Percentiles rank a stretch among this genome's conserved stretches.
Conservation (phyloP, 2,329 filamentous ascomycete genomes). For the Neodidymelliopsis sp. region DNA sequence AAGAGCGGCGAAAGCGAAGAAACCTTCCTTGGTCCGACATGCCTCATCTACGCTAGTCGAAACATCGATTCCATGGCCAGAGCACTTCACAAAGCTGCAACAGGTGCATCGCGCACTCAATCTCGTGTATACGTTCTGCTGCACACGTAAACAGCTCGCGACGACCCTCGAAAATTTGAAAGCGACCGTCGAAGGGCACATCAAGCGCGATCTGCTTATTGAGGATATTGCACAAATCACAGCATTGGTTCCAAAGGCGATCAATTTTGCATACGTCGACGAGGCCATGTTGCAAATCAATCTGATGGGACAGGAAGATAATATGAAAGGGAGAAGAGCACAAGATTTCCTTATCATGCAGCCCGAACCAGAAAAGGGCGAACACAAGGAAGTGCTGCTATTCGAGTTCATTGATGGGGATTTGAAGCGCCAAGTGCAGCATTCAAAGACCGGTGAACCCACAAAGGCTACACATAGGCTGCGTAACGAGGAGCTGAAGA, state of each 20-base stretch:
- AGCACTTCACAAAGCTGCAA: conserved; percentile 73
- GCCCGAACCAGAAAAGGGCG: conserved; percentile 49
- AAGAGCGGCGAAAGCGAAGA: conserved; percentile 51
- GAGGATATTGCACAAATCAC: conserved; percentile 86
- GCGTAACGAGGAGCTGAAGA: conserved; percentile 80
- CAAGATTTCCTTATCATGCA: conserved; percentile 52
- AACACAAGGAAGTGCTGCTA: conserved; percentile 74
- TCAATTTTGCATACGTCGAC: conserved; percentile 87
- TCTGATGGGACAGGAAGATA: conserved; percentile 72
- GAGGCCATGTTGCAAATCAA: conserved; percentile 84
- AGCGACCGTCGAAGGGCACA: conserved; percentile 83
- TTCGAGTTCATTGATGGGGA: conserved; percentile 96
- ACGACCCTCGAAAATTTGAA: conserved; percentile 93
- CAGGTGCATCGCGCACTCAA: conserved; percentile 86
- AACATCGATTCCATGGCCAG: conserved; percentile 72
- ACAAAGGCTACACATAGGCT: conserved; percentile 72
- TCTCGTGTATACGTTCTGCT: conserved; percentile 93
- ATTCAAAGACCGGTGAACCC: conserved; percentile 76
- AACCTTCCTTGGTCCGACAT: conserved; percentile 52
- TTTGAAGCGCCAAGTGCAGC: conserved; percentile 78
- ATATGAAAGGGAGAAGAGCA: conserved; percentile 65
- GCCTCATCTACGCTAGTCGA: conserved; percentile 61
- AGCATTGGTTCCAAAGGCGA: conserved; percentile 75
- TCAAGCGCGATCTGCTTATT: conserved; percentile 71
- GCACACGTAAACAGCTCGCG: conserved; percentile 86